Percentiles rank a stretch among this genome's conserved stretches.
phyloP scores from a whole-genome alignment of 1,284 basidiomycete species.

The Gymnopus androsaceus region DNA sequence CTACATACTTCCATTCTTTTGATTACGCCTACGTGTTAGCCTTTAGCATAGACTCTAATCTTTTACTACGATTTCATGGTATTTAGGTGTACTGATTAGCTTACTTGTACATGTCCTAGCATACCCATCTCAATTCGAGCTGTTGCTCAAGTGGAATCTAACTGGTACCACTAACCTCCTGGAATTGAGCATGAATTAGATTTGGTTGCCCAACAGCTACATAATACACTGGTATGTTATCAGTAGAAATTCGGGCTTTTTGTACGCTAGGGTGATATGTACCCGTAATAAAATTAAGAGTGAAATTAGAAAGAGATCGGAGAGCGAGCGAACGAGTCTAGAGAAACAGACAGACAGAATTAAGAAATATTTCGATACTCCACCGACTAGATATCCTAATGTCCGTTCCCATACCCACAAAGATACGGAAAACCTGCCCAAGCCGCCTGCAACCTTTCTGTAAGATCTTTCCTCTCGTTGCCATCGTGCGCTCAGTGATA shows the following conservation, averaged over 20 bases:
- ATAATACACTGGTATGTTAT: neutral
- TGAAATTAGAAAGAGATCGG: neutral
- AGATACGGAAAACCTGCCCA: too few relatives aligned
- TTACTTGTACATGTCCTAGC: too few relatives aligned
- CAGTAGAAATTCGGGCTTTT: too few relatives aligned
- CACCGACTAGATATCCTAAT: too few relatives aligned
- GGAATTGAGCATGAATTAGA: neutral
- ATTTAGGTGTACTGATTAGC: neutral
- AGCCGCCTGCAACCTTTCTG: neutral
- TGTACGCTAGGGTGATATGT: too few relatives aligned
- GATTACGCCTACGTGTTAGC: neutral
- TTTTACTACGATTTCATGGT: neutral
- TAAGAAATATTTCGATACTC: neutral
- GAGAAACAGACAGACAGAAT: neutral
- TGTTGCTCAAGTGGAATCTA: neutral
- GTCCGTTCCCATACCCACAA: neutral
- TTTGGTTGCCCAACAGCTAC: neutral
- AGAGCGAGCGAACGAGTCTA: neutral
- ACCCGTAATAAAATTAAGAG: too few relatives aligned
- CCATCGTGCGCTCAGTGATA: constrained; percentile 22
- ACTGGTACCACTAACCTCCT: neutral
- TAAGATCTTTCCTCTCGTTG: neutral
- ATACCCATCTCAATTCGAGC: too few relatives aligned
- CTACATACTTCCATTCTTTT: neutral
- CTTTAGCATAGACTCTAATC: neutral